Evolutionary conservation across 1,139 yeast species (phyloP).

Genomic region (Yamadazyma sp.): DNA sequence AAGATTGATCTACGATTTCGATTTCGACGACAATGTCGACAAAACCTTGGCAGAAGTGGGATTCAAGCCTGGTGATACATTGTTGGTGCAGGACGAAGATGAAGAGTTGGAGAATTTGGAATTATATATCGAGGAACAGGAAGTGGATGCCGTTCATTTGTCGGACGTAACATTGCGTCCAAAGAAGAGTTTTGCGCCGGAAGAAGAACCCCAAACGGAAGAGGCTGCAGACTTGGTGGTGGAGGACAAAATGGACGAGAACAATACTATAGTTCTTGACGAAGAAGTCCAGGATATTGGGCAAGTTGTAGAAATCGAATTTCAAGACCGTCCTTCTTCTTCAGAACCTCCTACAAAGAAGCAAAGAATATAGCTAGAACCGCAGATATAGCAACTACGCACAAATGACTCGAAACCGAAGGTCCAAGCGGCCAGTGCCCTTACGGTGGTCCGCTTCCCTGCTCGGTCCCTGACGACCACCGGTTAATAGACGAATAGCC

Average conservation of each 20-base stretch:
- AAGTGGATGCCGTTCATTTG: constrained; percentile 12
- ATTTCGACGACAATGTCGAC: constrained; percentile 76
- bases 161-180: constrained; percentile 29
- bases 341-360: constrained; percentile 22
- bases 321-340: neutral
- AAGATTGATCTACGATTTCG: constrained; percentile 76
- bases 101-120: constrained; percentile 72
- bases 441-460: no score
- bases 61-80: constrained; percentile 54
- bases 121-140: constrained; percentile 47
- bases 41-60: constrained; percentile 55
- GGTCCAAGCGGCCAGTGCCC: no score
- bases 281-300: constrained; percentile 6
- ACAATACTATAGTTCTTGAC: constrained; percentile 11
- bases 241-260: constrained; percentile 9
- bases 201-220: constrained; percentile 11
- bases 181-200: constrained; percentile 12
- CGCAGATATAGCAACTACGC: no score
- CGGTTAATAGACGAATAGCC: no score
- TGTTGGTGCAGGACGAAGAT: constrained; percentile 77
- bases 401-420: no score
- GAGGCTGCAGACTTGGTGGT: constrained; percentile 16
- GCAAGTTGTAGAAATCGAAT: constrained; percentile 12
- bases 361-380: constrained; percentile 16
- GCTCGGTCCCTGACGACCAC: no score